Conservation (phyloP, 1,139 yeast genomes). For the Hyphopichia khmerensis region DNA sequence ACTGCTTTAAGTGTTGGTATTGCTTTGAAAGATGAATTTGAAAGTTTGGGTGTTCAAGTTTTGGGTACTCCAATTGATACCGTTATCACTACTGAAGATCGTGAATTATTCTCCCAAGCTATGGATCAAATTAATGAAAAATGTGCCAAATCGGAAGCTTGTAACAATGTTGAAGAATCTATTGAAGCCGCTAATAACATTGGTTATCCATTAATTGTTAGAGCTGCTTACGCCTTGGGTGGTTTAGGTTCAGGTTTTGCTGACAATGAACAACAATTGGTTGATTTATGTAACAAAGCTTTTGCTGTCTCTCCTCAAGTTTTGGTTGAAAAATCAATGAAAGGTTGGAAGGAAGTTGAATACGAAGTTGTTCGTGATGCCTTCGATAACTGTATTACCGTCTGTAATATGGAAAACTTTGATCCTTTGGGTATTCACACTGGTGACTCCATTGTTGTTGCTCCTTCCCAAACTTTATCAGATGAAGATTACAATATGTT, state of each 20-base stretch:
- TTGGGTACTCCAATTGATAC: constrained; percentile 97
- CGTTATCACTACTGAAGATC: constrained; percentile 93
- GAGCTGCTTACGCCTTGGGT: constrained; percentile 97
- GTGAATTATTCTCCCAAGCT: constrained; percentile 94
- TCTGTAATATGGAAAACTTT: constrained; percentile 98
- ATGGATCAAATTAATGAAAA: constrained; percentile 91
- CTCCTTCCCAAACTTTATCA: constrained; percentile 95
- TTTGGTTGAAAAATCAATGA: constrained; percentile 91
- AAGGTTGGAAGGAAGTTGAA: constrained; percentile 99
- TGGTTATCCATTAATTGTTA: constrained; percentile 95
- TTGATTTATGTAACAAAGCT: constrained; percentile 84
- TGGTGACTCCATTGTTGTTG: constrained; percentile 98
- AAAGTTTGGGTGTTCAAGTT: constrained; percentile 87
- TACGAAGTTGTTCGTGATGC: constrained; percentile 98
- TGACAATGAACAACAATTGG: constrained; percentile 72
- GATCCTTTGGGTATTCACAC: constrained; percentile 98
- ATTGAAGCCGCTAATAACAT: constrained; percentile 79
- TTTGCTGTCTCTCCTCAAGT: constrained; percentile 91
- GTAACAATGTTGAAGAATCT: constrained; percentile 90
- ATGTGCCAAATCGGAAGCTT: constrained; percentile 95
- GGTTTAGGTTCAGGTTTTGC: constrained; percentile 99
- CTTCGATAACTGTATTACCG: constrained; percentile 95
- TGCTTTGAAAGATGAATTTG: constrained; percentile 90
- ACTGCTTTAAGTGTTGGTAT: constrained; percentile 97
- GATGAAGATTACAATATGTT: constrained; percentile 98